Base-by-base conservation (phyloP, 2,329 filamentous ascomycete species). In the Lasiodiplodia gonubiensis region DNA sequence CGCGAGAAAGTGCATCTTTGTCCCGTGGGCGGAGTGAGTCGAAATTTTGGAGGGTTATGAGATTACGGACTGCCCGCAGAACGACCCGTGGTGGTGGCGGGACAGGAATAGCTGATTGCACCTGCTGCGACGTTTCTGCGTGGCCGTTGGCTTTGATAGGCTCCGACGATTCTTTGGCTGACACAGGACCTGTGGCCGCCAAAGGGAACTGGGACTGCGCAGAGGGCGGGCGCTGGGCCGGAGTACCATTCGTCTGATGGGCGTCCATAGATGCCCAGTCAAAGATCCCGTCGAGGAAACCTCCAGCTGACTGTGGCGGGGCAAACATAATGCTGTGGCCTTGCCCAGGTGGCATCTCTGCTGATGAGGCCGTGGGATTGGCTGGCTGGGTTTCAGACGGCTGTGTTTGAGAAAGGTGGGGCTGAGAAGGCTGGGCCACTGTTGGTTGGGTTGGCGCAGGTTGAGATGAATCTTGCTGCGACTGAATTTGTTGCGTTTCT, bases 41-140 rank as follows among this genome's bases (percentile, higher is more conserved):
- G 67, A 84, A 79, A 65, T 86, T 83, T 72, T 89, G 87, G 12
- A 92, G 81, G 64, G 88, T 85, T 6, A 89, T 80, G 11, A 89
- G 81, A 64, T 86, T 86, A 35, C 87, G 84, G 21, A 85, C 84
- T 11, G 85, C 84, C 35, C 86, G 77, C 72, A 83, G 84, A 69
- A 84, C 80, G 16, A 80, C 72, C 66, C 74, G 77, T 42, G 71
- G 72, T 2, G 77, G 73, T 55, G 76, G 77, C n/a, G 73, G 70
- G 35, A 73, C 68, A 46, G 72, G 72, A 3, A 75, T 18, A 70
- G 49, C 78, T 73, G 70, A 76, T 75, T 72, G 77, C 63, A 12
- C 33, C 23, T 55, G n/a, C 30, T 59, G 52, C n/a, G 12, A 21
- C 46, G 53, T 21, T 10, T n/a, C 11, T 16, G 52, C 25, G 5